Conservation (phyloP, 768 basidiomycete species). For the Polyporus arcularius region DNA sequence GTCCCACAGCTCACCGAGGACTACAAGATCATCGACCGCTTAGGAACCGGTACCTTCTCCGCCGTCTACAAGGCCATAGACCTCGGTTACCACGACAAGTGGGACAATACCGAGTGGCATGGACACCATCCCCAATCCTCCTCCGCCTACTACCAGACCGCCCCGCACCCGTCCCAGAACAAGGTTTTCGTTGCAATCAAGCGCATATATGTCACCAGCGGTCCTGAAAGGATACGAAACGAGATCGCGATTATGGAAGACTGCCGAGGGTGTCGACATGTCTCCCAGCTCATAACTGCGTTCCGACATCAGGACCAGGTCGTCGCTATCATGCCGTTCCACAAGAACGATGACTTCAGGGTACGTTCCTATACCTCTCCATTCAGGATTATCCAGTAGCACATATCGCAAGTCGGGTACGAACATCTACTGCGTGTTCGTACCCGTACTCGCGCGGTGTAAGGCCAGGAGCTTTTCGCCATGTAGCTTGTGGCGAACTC, state of each 20-base stretch:
- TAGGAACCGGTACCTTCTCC: conserved; percentile 98
- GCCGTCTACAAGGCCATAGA: conserved; percentile 99
- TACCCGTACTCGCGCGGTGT: no score
- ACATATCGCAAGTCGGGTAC: no score
- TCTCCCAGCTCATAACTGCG: conserved; percentile 92
- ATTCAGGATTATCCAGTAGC: background rate
- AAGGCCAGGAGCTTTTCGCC: no score
- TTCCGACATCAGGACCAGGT: conserved; percentile 92
- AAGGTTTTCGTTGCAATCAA: conserved; percentile 91
- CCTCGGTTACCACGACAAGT: conserved; percentile 67
- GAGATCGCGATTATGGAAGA: conserved; percentile 90
- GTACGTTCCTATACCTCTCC: conserved; percentile 45
- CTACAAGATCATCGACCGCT: conserved; percentile 83
- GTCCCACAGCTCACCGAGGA: conserved; percentile 66
- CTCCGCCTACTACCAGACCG: conserved; percentile 66
- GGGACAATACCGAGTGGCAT: conserved; percentile 76
- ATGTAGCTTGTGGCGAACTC: no score
- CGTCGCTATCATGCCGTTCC: conserved; percentile 92
- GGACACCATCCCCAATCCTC: conserved; percentile 62
- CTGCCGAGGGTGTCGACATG: conserved; percentile 81
- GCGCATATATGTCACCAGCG: conserved; percentile 95
- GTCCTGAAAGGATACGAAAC: conserved; percentile 88
- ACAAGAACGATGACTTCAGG: conserved; percentile 89
- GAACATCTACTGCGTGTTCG: background rate
- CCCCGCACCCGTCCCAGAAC: conserved; percentile 38